These are phyloP conservation scores for Scopulariopsis brevicaulis DNA, from an alignment of 2,329 filamentous ascomycete species.

Conservation along the genomic window DNA sequence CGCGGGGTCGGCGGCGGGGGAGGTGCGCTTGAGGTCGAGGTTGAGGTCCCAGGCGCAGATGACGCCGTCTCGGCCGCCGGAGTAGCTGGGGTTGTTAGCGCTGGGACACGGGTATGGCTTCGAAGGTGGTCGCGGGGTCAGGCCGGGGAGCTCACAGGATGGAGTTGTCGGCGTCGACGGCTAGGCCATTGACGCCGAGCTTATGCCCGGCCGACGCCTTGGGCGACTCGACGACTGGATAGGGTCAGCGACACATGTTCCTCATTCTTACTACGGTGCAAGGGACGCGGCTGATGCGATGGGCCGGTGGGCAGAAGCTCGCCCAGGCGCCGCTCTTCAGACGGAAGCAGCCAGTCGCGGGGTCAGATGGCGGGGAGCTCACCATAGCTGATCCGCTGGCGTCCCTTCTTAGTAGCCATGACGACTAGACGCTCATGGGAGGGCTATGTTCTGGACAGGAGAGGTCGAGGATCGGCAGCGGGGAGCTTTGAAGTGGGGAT, in stretches of 20 bases:
- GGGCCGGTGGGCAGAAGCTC: background rate
- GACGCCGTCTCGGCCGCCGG: slow-evolving; percentile 86
- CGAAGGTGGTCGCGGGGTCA: slow-evolving; percentile 3
- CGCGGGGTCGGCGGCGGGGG: slow-evolving; percentile 11
- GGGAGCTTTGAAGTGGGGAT: background rate
- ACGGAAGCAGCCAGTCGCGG: background rate
- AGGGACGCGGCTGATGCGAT: too few relatives aligned
- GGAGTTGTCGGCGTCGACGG: slow-evolving; percentile 70
- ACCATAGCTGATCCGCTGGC: slow-evolving; percentile 64
- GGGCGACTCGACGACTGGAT: slow-evolving; percentile 16
- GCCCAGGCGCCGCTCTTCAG: background rate
- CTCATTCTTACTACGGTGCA: too few relatives aligned
- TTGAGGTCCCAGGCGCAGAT: slow-evolving; percentile 93
- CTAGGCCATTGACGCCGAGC: slow-evolving; percentile 88
- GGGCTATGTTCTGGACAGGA: background rate
- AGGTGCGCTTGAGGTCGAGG: slow-evolving; percentile 43
- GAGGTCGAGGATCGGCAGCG: background rate
- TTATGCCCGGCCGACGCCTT: slow-evolving; percentile 68
- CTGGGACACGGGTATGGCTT: slow-evolving; percentile 2
- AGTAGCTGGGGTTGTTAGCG: slow-evolving; percentile 55
- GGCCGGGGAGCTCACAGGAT: slow-evolving; percentile 60
- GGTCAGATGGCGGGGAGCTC: slow-evolving; percentile 9
- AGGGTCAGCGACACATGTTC: background rate
- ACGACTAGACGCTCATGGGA: background rate
- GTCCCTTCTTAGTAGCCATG: slow-evolving; percentile 54